Evolutionary conservation across 2,329 filamentous ascomycete species (phyloP).

Genomic region (Colletotrichum sp.): DNA sequence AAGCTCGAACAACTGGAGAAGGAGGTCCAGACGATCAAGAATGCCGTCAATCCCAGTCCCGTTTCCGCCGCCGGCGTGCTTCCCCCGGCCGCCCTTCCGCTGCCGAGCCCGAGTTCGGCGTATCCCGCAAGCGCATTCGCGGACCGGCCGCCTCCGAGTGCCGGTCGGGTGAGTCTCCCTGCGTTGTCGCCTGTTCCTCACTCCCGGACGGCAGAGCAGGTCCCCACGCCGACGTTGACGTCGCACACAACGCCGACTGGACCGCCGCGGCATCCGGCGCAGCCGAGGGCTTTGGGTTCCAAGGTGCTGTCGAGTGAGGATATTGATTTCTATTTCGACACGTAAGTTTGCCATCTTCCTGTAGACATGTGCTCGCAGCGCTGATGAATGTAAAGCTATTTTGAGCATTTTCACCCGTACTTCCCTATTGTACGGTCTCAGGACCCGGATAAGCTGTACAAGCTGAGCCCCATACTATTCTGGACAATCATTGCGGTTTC

Average conservation of each 20-base stretch:
- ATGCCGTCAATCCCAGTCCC: conserved; percentile 38
- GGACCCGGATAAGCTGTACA: conserved; percentile 57
- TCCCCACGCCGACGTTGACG: conserved; percentile 29
- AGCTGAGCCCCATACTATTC: conserved; percentile 53
- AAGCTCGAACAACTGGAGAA: conserved; percentile 51
- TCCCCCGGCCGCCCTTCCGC: conserved; percentile 18
- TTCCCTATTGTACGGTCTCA: conserved; percentile 55
- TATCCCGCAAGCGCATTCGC: conserved; percentile 25
- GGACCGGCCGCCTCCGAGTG: conserved; percentile 17
- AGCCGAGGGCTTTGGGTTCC: conserved; percentile 50
- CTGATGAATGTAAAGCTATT: conserved; percentile 41
- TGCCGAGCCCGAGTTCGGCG: conserved; percentile 31
- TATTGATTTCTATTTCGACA: conserved; percentile 61
- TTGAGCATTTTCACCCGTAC: conserved; percentile 57
- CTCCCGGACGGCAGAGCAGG: conserved; percentile 9
- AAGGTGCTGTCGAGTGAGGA: conserved; percentile 56
- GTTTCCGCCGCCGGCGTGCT: neutral
- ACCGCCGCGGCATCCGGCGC: conserved; percentile 29
- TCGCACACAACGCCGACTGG: conserved; percentile 32
- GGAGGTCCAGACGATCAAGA: conserved; percentile 23
- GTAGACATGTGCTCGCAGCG: too few species aligned
- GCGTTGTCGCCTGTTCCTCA: conserved; percentile 13
- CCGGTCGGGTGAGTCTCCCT: conserved; percentile 10
- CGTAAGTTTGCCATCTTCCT: conserved; percentile 39
- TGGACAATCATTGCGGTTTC: conserved; percentile 60